Evolutionary conservation across 2,329 filamentous ascomycete genomes (phyloP).

Genomic region (Aureobasidium sp.): DNA sequence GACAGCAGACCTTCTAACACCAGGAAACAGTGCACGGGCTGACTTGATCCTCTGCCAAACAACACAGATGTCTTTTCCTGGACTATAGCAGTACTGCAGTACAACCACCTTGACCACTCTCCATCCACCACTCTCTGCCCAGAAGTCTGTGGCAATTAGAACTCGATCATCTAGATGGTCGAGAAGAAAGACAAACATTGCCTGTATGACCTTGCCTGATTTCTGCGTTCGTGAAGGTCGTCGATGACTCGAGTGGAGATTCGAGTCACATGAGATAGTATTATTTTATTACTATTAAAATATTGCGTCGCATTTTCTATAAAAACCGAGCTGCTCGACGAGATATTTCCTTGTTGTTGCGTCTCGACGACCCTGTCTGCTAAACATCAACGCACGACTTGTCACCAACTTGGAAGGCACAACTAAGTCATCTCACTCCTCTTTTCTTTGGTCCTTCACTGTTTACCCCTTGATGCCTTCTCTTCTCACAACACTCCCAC

Average conservation of each 20-base stretch:
- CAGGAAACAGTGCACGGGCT: background rate
- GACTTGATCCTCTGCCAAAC: background rate
- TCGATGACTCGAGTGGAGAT: background rate
- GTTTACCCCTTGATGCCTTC: no score
- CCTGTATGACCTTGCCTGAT: background rate
- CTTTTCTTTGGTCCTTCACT: no score
- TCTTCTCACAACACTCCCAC: no score
- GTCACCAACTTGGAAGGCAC: background rate
- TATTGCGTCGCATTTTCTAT: background rate
- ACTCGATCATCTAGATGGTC: background rate
- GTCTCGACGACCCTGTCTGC: background rate
- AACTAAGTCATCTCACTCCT: background rate
- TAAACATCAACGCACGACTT: background rate
- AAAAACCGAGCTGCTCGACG: background rate
- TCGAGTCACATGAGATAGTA: background rate
- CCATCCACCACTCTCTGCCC: background rate
- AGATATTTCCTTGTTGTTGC: background rate
- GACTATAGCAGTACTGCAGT: background rate
- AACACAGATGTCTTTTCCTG: background rate
- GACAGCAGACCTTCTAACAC: background rate
- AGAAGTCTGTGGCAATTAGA: background rate
- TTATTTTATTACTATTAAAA: background rate
- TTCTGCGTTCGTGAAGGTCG: background rate
- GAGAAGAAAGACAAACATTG: background rate
- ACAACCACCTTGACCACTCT: background rate